phyloP scores from a whole-genome alignment of 1,139 yeast genomes.

The Blastobotrys petasosporus region DNA sequence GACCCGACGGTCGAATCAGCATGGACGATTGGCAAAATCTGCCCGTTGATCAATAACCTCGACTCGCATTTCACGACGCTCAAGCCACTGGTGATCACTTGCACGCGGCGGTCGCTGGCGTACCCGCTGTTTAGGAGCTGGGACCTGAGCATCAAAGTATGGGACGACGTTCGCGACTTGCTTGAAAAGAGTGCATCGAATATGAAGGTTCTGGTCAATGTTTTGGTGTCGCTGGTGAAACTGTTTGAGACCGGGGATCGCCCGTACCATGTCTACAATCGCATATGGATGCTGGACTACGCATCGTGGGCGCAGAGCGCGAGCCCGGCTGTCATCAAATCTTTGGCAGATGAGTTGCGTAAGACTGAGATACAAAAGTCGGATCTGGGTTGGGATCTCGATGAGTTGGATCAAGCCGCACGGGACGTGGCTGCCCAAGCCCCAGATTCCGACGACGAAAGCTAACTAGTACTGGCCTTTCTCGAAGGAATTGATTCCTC shows the following conservation, averaged over 20 bases:
- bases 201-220: slow-evolving; percentile 54
- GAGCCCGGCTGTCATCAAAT: slow-evolving; percentile 45
- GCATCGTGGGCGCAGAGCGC: slow-evolving; percentile 62
- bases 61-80: slow-evolving; percentile 52
- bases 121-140: slow-evolving; percentile 78
- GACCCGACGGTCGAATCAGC: slow-evolving; percentile 83
- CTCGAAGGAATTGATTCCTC: no score
- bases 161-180: slow-evolving; percentile 69
- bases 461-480: background rate
- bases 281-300: slow-evolving; percentile 73
- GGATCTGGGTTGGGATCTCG: slow-evolving; percentile 28
- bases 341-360: slow-evolving; percentile 59
- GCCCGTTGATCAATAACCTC: slow-evolving; percentile 69
- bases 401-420: slow-evolving; percentile 29
- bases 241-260: slow-evolving; percentile 79
- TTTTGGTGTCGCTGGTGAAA: slow-evolving; percentile 57
- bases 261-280: slow-evolving; percentile 77
- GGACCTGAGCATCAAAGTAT: slow-evolving; percentile 51
- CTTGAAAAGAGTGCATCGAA: slow-evolving; percentile 50
- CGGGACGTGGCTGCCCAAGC: slow-evolving; percentile 18
- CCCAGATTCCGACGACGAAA: slow-evolving; percentile 11
- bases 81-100: slow-evolving; percentile 50
- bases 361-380: slow-evolving; percentile 23
- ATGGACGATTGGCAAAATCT: slow-evolving; percentile 84
- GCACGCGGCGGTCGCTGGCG: slow-evolving; percentile 64